A percentile compares a stretch with the other conserved stretches of the same genome.
Conservation (phyloP, 805 yeast genomes). For the Priceomyces carsonii region DNA sequence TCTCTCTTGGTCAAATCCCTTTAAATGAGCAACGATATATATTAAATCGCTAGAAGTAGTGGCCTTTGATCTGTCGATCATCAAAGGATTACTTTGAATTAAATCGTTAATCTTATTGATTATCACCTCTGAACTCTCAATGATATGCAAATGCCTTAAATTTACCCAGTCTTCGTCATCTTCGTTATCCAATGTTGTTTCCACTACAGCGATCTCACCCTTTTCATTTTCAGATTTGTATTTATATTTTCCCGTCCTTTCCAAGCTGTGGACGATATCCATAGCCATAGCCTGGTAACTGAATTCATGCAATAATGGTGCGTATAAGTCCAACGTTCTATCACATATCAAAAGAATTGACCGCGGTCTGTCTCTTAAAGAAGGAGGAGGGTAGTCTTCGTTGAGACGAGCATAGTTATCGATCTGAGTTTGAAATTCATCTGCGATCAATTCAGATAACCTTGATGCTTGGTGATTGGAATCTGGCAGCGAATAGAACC, state of each 20-base stretch:
- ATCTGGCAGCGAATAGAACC: conserved; percentile 62
- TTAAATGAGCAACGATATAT: conserved; percentile 70
- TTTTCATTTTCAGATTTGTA: conserved; percentile 59
- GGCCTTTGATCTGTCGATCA: conserved; percentile 67
- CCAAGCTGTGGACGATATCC: conserved; percentile 57
- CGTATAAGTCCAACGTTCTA: conserved; percentile 77
- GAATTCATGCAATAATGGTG: conserved; percentile 87
- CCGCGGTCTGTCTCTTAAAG: conserved; percentile 55
- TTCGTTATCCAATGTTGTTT: conserved; percentile 49
- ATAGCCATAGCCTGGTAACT: conserved; percentile 90
- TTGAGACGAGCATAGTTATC: conserved; percentile 75
- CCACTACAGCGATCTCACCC: conserved; percentile 31
- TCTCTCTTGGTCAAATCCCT: conserved; percentile 67
- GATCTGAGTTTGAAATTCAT: conserved; percentile 64
- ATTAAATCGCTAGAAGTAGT: conserved; percentile 69
- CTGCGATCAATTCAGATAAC: conserved; percentile 71
- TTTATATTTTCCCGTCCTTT: conserved; percentile 44
- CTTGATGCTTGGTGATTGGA: conserved; percentile 54
- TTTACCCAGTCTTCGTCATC: conserved; percentile 76
- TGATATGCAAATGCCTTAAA: conserved; percentile 72
- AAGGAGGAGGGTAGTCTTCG: conserved; percentile 62
- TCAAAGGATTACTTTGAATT: conserved; percentile 69
- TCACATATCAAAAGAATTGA: conserved; percentile 78
- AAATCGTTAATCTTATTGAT: conserved; percentile 61
- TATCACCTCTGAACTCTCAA: conserved; percentile 68